Evolutionary conservation across 345 rosid genomes (phyloP), one percentile per base, ranked within the genome.

Genomic region (Barbarea vulgaris): DNA sequence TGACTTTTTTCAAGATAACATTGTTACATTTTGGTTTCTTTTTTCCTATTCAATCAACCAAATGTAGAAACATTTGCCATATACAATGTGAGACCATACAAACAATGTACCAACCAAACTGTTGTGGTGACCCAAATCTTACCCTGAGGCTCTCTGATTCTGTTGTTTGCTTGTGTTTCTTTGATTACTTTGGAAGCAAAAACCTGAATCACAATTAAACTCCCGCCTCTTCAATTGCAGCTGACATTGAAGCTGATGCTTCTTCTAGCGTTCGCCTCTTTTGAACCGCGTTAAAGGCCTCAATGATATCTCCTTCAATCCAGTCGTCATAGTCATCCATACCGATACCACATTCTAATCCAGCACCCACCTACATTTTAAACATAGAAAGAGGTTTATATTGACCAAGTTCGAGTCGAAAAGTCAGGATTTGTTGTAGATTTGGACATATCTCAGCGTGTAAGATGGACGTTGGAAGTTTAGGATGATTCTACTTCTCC

Each of bases 201-300:
- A 31, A 50, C 31, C 46, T 50, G 13, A 15, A 13, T 80, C 82
- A 86, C 61, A 68, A 12, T 58, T 63, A 47, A 31, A 85, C 80
- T 64, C 95, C 94, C 15, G 69, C 92, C 46, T 75, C 93, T 86
- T 90, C 88, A 64, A 90, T 44, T 3, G 96, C 97, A 41, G 96
- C 93, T 60, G 96, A 83, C 93, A 95, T 87, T 57, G 96, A 86
- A 73, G 99, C 97, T 2, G 99, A 95, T 65, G 99, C 97, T 80
- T 92, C 97, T 85, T 92, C 99, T 25, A 95, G 86, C 10, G 99
- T 91, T 55, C 97, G 88, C 81, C 83, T 89, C 86, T 88, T 95
- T 79, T 87, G 85, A 69, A 89, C 83, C 0, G 82, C 67, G 80
- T 85, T 86, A 81, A 86, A 95, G 65, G 91, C 93, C 81, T 87